phyloP scores from a whole-genome alignment of 768 basidiomycete genomes.

The Leccinum ochraceum region DNA sequence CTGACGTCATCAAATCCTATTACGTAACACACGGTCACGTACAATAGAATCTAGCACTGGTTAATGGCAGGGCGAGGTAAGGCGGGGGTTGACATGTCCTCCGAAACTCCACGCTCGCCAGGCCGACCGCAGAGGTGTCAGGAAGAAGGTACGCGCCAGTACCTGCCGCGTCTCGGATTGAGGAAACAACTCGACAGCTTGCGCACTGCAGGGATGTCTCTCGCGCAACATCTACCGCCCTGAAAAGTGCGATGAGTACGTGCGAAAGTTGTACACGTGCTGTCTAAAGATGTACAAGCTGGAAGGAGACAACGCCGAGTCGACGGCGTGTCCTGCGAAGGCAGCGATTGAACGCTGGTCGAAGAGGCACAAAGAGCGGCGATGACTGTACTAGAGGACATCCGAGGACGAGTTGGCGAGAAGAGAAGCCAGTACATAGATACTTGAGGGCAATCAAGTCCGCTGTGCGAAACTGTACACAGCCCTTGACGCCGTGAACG shows the following conservation, averaged over 20 bases:
- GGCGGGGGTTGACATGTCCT: not conserved
- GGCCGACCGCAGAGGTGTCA: constrained; percentile 20
- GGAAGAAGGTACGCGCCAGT: not conserved
- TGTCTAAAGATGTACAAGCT: constrained; percentile 58
- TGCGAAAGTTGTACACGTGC: constrained; percentile 60
- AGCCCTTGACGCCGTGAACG: constrained; percentile 3
- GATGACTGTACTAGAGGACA: not conserved
- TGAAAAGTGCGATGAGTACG: constrained; percentile 55
- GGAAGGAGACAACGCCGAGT: constrained; percentile 41
- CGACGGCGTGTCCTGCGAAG: constrained; percentile 63
- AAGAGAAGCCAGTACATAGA: not conserved
- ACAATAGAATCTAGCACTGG: not conserved
- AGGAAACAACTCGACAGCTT: constrained; percentile 45
- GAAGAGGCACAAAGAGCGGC: constrained; percentile 28
- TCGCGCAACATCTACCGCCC: constrained; percentile 63
- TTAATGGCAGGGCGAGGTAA: not conserved
- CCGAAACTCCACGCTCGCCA: not conserved
- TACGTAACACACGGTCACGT: too few relatives aligned
- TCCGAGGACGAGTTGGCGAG: too few relatives aligned
- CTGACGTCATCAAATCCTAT: too few relatives aligned
- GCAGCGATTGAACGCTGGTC: constrained; percentile 59
- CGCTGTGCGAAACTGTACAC: constrained; percentile 17
- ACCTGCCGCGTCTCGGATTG: not conserved
- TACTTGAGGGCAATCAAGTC: constrained; percentile 1
- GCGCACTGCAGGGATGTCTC: constrained; percentile 62